Evolutionary conservation across 139 green algal genomes (phyloP).

Genomic region (Dunaliella primolecta): DNA sequence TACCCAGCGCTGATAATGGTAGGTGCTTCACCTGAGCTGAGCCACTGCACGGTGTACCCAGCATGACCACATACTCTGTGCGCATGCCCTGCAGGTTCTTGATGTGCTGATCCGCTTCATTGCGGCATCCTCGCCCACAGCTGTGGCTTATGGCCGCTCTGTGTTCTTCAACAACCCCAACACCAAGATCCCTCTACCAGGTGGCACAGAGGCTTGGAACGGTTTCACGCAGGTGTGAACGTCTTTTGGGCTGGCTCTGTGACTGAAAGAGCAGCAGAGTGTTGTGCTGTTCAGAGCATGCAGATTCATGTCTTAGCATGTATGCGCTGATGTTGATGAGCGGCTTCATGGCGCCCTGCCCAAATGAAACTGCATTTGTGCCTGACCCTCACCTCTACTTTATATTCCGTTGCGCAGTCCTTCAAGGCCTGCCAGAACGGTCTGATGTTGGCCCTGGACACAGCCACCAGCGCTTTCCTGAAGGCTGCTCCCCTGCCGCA

Average conservation of each 20-base stretch:
- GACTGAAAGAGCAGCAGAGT: no score
- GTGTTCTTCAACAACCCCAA: conserved; percentile 26
- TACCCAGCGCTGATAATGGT: no score
- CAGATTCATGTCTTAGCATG: no score
- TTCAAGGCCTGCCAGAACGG: conserved; percentile 45
- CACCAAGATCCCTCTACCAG: conserved; percentile 2
- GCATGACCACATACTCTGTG: no score
- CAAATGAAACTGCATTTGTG: no score
- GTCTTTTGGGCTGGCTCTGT: background rate
- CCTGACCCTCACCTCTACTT: no score
- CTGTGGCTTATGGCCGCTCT: conserved; percentile 19
- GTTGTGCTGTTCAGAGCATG: no score
- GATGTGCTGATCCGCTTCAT: conserved; percentile 32
- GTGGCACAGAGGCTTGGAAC: conserved; percentile 16
- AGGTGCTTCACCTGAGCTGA: no score
- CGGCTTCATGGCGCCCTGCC: no score
- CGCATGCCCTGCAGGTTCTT: conserved; percentile 25
- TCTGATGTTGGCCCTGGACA: conserved; percentile 60
- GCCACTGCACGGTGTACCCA: no score
- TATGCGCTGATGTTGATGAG: no score
- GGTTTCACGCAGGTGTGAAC: conserved; percentile 20
- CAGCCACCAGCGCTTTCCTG: conserved; percentile 54
- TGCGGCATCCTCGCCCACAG: conserved; percentile 14
- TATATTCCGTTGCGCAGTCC: no score
- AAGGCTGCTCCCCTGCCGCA: conserved; percentile 24